Base-by-base conservation (phyloP, 495 filamentous ascomycete species). In the Xylaria sp. region DNA sequence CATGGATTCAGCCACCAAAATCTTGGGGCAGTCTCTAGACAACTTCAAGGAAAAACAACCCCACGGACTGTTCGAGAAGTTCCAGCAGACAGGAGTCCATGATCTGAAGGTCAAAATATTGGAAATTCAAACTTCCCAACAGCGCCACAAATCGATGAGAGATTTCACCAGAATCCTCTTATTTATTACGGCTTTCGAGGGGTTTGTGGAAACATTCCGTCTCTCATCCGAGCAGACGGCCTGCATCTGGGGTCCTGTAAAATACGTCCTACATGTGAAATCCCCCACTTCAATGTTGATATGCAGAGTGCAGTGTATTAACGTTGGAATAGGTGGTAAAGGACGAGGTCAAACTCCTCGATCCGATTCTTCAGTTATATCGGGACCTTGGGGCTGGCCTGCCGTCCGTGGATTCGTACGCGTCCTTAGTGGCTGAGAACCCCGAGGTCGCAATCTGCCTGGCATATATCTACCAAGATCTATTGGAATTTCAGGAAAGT, bases 301-400 rank as follows among this genome's bases (percentile, higher is more conserved):
- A n/a, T 19, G 0, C 7, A 33, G 24, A 41, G 4, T 29, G 43
- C 40, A 53, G 31, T 57, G n/a, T 5, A 52, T 43, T 71, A 21
- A 61, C 68, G 21, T 66, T 46, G 69, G 68, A 64, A 21, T 40
- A 83, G 81, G 64, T 74, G 11, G 77, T 80, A 3, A 78, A 75
- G 44, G 77, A 77, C 37, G 78, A 75, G 29, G n/a, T 61, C 17
- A 73, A 77, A 31, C 71, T 79, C n/a, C 79, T 84, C 21, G 82
- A 85, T 50, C 72, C 68, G 14, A 59, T 87, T 15, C 73, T 87
- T 3, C 78, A 82, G 67, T 81, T 82, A 14, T 84, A 85, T 69
- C 67, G 80, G 44, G 72, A 77, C 37, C 80, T 87, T 73, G 82
- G 81, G 0, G 75, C 80, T 64, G 74, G 73, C 9, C 70, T 86